Evolutionary conservation across 768 basidiomycete species (phyloP).

Genomic region (Favolaschia claudopus): DNA sequence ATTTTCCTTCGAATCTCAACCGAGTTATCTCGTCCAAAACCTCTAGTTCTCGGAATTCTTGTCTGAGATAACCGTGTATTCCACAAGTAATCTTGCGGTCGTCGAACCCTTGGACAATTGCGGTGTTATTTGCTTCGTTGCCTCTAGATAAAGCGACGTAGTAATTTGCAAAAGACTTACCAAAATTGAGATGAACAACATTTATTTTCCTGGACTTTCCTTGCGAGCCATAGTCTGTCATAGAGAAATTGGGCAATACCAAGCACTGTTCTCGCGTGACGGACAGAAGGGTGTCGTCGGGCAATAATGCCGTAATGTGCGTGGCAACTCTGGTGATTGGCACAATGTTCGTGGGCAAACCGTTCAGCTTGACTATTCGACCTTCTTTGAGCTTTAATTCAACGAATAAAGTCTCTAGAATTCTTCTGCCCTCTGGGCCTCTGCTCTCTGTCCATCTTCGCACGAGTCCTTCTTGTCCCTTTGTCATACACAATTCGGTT

Average conservation of each 20-base stretch:
- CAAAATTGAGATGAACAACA: neutral
- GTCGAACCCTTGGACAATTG: neutral
- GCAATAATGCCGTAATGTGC: neutral
- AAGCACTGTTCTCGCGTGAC: neutral
- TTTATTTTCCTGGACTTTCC: neutral
- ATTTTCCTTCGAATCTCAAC: neutral
- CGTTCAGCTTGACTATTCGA: neutral
- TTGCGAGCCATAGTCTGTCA: neutral
- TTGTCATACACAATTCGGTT: neutral
- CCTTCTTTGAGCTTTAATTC: neutral
- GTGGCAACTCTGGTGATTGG: neutral
- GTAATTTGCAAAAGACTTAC: neutral
- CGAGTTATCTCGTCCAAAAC: neutral
- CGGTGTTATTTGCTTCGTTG: neutral
- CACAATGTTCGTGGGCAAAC: neutral
- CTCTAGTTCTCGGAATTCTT: neutral
- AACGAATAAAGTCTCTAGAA: neutral
- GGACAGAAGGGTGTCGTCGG: neutral
- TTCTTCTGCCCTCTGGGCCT: neutral
- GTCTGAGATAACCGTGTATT: neutral
- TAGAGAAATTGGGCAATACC: neutral
- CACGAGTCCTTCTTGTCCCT: neutral
- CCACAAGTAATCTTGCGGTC: neutral
- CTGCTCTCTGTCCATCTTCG: neutral
- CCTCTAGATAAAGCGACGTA: neutral